Base-by-base conservation (phyloP, 768 basidiomycete species). In the Ramaria rubella region DNA sequence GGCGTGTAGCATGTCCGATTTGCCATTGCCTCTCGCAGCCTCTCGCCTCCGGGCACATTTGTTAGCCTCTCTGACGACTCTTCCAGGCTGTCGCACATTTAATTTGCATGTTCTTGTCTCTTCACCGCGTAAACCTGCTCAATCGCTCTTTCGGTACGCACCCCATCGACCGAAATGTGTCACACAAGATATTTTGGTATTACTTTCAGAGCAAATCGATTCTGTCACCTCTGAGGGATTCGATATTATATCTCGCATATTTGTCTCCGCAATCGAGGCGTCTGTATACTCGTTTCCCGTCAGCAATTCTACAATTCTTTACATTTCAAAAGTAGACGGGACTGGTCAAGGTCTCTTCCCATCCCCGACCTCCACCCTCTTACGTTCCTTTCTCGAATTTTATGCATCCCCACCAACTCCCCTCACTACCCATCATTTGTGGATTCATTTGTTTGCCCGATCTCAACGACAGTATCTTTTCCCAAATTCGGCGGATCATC, bases 401-500 rank as follows among this genome's bases (percentile, higher is more conserved):
- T 88, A 87, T 64, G 75, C 78, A 31, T 77, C 84, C 55, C 82
- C 82, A 0, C 86, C 87, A 14, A 62, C 83, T 40, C 62, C 73
- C 23, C 34, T 30, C n/a, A 19, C 2, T 2, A 79, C 77, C 3
- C 72, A 73, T 9, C 74, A 83, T 55, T 63, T 94, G 11, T 87
- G 88, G 80, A 75, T 96, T 23, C 91, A 95, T 62, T 73, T 97
- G 17, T 97, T 95, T 67, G 95, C 95, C 7, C 78, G 93, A 17
- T 83, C 90, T 2, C 94, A 97, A 70, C 75, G 71, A 33, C 94
- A 97, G 69, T 99, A 98, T 67, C 76, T 99, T 49, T 99, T 98
- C 69, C 88, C 94, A 1, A 93, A 93, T 67, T 92, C 90, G 9
- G 72, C 79, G 3, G 83, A 89, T 19, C 82, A 76, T 60, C 53